These are phyloP conservation scores for Microcyclospora tardicrescens DNA, from an alignment of 2,329 filamentous ascomycete species.

Conservation along the genomic window DNA sequence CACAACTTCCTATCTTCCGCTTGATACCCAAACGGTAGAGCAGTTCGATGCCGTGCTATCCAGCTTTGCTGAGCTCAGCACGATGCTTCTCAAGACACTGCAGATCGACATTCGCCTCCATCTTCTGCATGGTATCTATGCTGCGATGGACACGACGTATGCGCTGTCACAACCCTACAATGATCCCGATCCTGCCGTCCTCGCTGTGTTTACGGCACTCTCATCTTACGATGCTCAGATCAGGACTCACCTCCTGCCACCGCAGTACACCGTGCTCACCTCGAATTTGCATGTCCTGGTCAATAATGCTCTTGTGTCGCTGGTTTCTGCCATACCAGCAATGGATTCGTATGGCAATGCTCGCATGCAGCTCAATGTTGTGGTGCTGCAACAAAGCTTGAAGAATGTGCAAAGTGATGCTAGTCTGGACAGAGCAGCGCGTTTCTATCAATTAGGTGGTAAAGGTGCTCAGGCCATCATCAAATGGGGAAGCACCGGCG, in stretches of 20 bases:
- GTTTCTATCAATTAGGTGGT: slow-evolving; percentile 59
- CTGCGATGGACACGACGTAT: slow-evolving; percentile 34
- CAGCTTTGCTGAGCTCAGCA: slow-evolving; percentile 69
- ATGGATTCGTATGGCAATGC: slow-evolving; percentile 77
- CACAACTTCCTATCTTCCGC: slow-evolving; percentile 67
- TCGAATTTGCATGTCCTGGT: slow-evolving; percentile 64
- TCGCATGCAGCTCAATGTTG: slow-evolving; percentile 85
- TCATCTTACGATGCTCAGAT: slow-evolving; percentile 80
- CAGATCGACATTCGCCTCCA: slow-evolving; percentile 82
- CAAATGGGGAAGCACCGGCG: slow-evolving; percentile 13
- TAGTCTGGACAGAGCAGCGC: slow-evolving; percentile 47
- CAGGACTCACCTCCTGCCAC: slow-evolving; percentile 54
- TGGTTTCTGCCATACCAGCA: slow-evolving; percentile 58
- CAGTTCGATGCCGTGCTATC: slow-evolving; percentile 79
- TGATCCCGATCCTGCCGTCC: slow-evolving; percentile 65
- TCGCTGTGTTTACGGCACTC: slow-evolving; percentile 72
- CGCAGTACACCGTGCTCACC: slow-evolving; percentile 60
- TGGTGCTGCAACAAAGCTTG: slow-evolving; percentile 91
- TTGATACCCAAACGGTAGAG: slow-evolving; percentile 73
- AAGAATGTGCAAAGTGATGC: slow-evolving; percentile 76
- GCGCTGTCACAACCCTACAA: slow-evolving; percentile 57
- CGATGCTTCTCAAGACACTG: slow-evolving; percentile 67
- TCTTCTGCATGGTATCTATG: slow-evolving; percentile 64
- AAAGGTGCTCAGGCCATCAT: slow-evolving; percentile 36
- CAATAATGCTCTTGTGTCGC: slow-evolving; percentile 59